These are phyloP conservation scores for Ophiocordyceps robertsii DNA, from an alignment of 2,329 filamentous ascomycete genomes.

Conservation along the genomic window DNA sequence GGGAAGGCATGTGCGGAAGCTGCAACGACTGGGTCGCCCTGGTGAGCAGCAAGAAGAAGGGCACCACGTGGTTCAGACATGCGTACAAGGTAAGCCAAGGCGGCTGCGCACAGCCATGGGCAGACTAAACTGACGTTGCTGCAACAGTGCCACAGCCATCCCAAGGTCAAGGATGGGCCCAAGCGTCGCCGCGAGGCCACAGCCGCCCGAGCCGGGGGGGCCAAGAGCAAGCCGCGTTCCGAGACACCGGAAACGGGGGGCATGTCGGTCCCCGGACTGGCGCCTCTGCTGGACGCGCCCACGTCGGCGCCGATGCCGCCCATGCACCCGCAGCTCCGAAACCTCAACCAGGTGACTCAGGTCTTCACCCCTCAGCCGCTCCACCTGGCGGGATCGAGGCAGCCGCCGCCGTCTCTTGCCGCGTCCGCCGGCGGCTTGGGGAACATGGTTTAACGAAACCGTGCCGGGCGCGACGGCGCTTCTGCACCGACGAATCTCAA, in stretches of 20 bases:
- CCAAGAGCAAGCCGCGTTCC: conserved; percentile 30
- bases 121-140: neutral
- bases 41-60: conserved; percentile 80
- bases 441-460: neutral
- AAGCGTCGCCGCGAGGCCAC: conserved; percentile 53
- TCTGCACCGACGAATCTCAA: neutral
- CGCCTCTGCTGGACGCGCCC: conserved; percentile 5
- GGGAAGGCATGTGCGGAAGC: conserved; percentile 66
- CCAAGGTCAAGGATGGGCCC: conserved; percentile 57
- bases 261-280: conserved; percentile 7
- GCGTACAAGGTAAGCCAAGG: conserved; percentile 61
- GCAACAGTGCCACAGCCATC: conserved; percentile 53
- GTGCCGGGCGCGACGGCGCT: no score
- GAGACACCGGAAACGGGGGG: conserved; percentile 13
- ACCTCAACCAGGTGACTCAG: neutral
- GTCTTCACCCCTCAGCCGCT: neutral
- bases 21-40: conserved; percentile 72
- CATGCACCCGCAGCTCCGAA: neutral
- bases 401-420: neutral
- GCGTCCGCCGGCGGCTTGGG: neutral
- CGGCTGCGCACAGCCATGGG: no score
- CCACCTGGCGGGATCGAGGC: neutral
- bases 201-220: conserved; percentile 20
- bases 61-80: conserved; percentile 84
- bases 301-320: conserved; percentile 1